Base-by-base conservation (phyloP, 495 filamentous ascomycete species). In the Hyaloscypha bicolor region DNA sequence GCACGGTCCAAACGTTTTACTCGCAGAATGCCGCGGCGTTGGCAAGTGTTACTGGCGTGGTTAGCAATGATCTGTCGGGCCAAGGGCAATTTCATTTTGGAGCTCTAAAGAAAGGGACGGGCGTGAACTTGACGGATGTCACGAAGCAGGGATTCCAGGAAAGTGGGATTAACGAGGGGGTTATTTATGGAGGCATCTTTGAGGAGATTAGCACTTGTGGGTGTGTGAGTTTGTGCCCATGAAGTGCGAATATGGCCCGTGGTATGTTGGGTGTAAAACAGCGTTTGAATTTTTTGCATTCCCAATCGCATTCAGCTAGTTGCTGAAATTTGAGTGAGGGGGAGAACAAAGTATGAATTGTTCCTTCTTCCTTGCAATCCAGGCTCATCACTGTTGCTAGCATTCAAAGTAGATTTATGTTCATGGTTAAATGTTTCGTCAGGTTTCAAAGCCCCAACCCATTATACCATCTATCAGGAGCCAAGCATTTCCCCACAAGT, bases 81-180 rank as follows among this genome's bases (percentile, higher is more conserved):
- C 79, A 80, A 65, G 81, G 81, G 19, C 78, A 81, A 62, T 81
- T 80, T 52, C 80, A 84, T 68, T 77, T 84, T 60, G 80, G 81
- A 30, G 70, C 81, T 2, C 68, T 83, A 30, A 82, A 84, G 66
- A 80, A 82, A 62, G 75, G 75, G 1, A 74, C 77, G 0, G 68
- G 68, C 12, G 75, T 72, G 16, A 73, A 72, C 14, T 67, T 73
- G 14, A 75, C 64, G 16, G 77, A 83, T 65, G 74, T 79, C 35
- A 75, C 77, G 33, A 73, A 77, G 57, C 71, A 76, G 55, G 80
- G 80, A 6, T 76, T 76, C 55, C 81, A 83, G 62, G 70, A 73
- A 58, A 62, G 64, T 12, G 78, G 73, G 6, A 77, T 83, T 58
- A 72, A 81, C 52, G 80, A 84, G 60, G 81, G 80, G 8, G 62